These are phyloP conservation scores for Schizopora paradoxa DNA, from an alignment of 1,284 basidiomycete genomes.

Conservation along the genomic window DNA sequence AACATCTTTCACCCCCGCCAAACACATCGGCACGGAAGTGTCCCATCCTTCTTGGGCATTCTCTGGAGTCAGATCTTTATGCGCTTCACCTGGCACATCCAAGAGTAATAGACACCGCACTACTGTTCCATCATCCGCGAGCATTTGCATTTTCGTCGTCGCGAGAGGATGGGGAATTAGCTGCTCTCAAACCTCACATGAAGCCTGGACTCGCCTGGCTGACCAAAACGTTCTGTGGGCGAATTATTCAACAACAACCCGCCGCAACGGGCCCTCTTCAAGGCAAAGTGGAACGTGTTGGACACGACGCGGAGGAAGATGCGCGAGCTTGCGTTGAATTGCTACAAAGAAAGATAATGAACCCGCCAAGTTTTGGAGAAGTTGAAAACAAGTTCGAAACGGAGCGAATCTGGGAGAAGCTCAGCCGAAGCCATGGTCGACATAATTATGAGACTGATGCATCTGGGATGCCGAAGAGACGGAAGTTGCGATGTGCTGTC, in stretches of 20 bases:
- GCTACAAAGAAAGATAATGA: conserved; percentile 71
- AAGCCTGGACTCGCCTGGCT: conserved; percentile 93
- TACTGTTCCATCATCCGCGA: conserved; percentile 85
- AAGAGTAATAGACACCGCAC: conserved; percentile 82
- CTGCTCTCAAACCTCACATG: conserved; percentile 74
- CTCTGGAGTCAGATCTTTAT: conserved; percentile 85
- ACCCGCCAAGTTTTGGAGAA: conserved; percentile 80
- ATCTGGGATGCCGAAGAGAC: too few relatives aligned
- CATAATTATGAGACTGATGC: too few relatives aligned
- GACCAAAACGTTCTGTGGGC: conserved; percentile 82
- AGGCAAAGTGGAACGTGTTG: too few relatives aligned
- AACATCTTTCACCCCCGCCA: conserved; percentile 46
- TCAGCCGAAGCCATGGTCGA: conserved; percentile 54
- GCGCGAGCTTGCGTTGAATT: conserved; percentile 83
- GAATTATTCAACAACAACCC: conserved; percentile 76
- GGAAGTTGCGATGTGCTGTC: too few relatives aligned
- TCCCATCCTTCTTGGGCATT: conserved; percentile 92
- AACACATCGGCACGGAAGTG: conserved; percentile 45
- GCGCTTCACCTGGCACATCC: conserved; percentile 82
- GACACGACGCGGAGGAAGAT: conserved; percentile 91
- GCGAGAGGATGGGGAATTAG: too few relatives aligned
- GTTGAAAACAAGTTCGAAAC: conserved; percentile 65
- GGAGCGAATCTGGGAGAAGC: conserved; percentile 83
- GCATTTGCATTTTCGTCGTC: too few relatives aligned
- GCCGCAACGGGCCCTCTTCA: too few relatives aligned